Conservation (phyloP, 2,329 filamentous ascomycete genomes). For the Epichloe baconii region DNA sequence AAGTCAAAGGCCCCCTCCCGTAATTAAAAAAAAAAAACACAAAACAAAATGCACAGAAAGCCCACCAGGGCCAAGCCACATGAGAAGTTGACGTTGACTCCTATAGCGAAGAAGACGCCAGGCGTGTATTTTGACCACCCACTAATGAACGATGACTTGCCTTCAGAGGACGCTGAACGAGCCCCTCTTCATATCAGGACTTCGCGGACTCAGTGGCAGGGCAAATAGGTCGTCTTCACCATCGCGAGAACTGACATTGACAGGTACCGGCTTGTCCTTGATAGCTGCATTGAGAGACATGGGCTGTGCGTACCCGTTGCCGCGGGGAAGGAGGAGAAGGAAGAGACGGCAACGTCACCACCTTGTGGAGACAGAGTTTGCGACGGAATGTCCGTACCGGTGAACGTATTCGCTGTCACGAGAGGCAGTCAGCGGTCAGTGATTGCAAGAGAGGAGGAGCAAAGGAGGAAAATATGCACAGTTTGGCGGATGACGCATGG, state of each 20-base stretch:
- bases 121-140: background rate
- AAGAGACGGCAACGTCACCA: conserved; percentile 22
- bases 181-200: conserved; percentile 73
- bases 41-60: background rate
- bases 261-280: conserved; percentile 11
- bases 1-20: background rate
- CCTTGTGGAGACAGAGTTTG: conserved; percentile 19
- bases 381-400: conserved; percentile 19
- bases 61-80: background rate
- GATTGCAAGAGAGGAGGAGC: background rate
- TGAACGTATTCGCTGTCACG: conserved; percentile 22
- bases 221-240: conserved; percentile 73
- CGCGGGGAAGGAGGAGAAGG: conserved; percentile 19
- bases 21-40: background rate
- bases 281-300: conserved; percentile 23
- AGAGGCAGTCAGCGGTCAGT: background rate
- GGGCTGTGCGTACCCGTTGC: conserved; percentile 10
- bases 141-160: too few species aligned
- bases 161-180: conserved; percentile 41
- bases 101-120: background rate
- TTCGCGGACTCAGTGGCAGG: conserved; percentile 72
- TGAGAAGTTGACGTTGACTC: background rate
- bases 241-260: conserved; percentile 12
- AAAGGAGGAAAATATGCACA: background rate
- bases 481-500: too few species aligned